Conservation (phyloP, 805 yeast genomes). For the Yamadazyma insecticola region DNA sequence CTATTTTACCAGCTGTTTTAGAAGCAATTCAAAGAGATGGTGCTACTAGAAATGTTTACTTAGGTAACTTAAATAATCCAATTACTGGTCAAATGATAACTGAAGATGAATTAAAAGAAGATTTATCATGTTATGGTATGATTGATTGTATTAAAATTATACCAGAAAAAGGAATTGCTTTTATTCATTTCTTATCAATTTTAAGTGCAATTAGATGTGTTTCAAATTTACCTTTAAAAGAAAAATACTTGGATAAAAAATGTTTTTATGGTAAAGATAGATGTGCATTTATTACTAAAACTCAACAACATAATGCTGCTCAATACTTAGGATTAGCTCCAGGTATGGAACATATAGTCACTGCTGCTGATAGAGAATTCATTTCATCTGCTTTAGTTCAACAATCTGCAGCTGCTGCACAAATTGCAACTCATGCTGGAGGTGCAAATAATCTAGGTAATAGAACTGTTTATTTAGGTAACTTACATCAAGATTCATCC, state of each 20-base stretch:
- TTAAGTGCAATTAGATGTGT: conserved; percentile 85
- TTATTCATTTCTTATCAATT: conserved; percentile 85
- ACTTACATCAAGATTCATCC: conserved; percentile 80
- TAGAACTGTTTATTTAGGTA: conserved; percentile 88
- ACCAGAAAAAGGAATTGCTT: conserved; percentile 79
- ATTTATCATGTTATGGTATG: conserved; percentile 68
- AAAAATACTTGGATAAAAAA: conserved; percentile 70
- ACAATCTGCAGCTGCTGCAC: conserved; percentile 97
- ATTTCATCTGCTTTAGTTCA: conserved; percentile 76
- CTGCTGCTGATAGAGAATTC: conserved; percentile 61
- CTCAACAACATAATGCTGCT: conserved; percentile 96
- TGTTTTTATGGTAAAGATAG: conserved; percentile 92
- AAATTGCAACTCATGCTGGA: conserved; percentile 91
- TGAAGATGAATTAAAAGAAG: conserved; percentile 62
- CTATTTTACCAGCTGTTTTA: conserved; percentile 68
- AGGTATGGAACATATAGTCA: conserved; percentile 75
- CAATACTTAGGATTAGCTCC: conserved; percentile 90
- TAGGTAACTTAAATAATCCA: conserved; percentile 71
- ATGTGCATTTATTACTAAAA: conserved; percentile 89
- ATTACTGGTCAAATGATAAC: conserved; percentile 43
- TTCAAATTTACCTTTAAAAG: conserved; percentile 60
- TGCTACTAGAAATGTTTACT: conserved; percentile 90
- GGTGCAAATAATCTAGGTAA: conserved; percentile 91
- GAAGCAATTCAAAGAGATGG: conserved; percentile 77
- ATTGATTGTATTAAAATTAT: conserved; percentile 83